These are phyloP conservation scores for Rhizopus sp. DNA, from an alignment of 371 early-diverging fungal species.

Conservation along the genomic window DNA sequence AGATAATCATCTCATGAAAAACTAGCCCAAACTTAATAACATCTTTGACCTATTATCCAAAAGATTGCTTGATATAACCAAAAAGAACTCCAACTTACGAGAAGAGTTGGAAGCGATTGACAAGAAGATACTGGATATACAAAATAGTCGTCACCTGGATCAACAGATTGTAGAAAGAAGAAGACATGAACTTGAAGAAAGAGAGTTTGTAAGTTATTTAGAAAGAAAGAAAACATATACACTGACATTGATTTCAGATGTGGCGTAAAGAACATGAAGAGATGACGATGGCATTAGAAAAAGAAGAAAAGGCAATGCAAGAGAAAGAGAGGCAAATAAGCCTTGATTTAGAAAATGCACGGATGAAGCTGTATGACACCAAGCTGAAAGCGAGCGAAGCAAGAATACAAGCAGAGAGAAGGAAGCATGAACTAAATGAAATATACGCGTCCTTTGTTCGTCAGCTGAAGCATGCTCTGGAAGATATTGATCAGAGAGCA, in stretches of 20 bases:
- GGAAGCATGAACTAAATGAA: no score
- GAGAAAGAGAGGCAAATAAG: no score
- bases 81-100: neutral
- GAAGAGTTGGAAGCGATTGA: neutral
- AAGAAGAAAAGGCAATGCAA: no score
- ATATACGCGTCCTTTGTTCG: no score
- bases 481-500: no score
- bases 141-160: neutral
- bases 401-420: no score
- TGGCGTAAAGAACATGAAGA: neutral
- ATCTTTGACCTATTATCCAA: neutral
- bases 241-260: neutral
- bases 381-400: no score
- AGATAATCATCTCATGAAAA: no score
- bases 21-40: no score
- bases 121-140: neutral
- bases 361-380: no score
- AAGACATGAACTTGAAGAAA: neutral
- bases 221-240: neutral
- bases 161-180: neutral
- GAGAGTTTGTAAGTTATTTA: neutral
- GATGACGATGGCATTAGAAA: neutral
- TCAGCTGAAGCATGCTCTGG: no score
- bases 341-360: no score
- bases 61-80: neutral